Evolutionary conservation across 345 rosid genomes (phyloP), one percentile per base, ranked within the genome.

Genomic region (Corymbia maculata): DNA sequence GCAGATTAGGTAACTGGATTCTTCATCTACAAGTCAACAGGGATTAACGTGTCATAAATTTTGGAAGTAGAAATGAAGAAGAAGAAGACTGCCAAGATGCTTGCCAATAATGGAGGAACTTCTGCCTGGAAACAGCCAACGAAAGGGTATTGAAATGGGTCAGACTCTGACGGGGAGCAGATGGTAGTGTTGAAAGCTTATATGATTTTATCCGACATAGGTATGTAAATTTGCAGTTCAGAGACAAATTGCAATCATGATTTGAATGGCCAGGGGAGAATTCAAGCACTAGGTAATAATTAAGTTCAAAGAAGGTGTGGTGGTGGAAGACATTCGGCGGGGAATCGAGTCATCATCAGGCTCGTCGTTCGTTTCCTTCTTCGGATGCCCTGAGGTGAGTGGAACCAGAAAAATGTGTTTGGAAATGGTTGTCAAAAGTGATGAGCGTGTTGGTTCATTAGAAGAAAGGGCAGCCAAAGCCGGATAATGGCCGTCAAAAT

Each of bases 211-310:
- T 4, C 75, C 4, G 32, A 84, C 11, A 24, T 85, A 52, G 57
- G 86, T 50, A 13, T 28, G 24, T 85, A 13, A 49, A 26, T 84
- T 84, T 19, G 32, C 32, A 47, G 32, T 50, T 49, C 42, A 26
- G 57, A 49, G 86, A 7, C 6, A 32, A 4, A 4, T 28, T 47
- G 52, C 22, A 85, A 44, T 85, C 57, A n/a, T 6, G 36, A 85
- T 61, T 61, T 28, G 32, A 24, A 52, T 11, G 51, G 51, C 17
- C 36, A n/a, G 5, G 2, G 86, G 57, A 49, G 98, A 93, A 92
- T 92, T 94, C 91, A 97, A 94, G 93, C 97, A 97, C 92, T 93
- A 96, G 91, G 99, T 92, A 75, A 86, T 94, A 87, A 93, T 94
- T 36, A 96, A 96, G 95, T 96, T 96, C 87, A 97, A 96, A 90